phyloP scores from a whole-genome alignment of 169 alveolate genomes.

The Eimeria acervulina region DNA sequence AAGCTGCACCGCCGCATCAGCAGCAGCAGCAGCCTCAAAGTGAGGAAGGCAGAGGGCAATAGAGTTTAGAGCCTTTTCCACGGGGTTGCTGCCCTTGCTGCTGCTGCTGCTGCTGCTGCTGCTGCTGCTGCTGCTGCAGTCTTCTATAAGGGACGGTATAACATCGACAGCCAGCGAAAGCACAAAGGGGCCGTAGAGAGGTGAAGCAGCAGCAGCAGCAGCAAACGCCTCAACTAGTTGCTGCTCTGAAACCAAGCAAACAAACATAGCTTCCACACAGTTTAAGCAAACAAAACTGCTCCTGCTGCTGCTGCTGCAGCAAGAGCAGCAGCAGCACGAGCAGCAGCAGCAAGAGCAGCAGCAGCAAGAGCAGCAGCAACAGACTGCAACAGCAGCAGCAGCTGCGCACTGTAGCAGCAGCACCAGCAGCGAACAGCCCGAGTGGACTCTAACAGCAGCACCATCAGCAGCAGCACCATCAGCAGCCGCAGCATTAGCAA shows the following conservation, averaged over 20 bases:
- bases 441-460: neutral
- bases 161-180: neutral
- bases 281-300: neutral
- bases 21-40: slow-evolving; percentile 50
- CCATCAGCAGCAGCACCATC: neutral
- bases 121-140: slow-evolving; percentile 70
- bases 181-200: neutral
- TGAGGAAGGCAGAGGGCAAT: slow-evolving; percentile 4
- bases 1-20: slow-evolving; percentile 43
- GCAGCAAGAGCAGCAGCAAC: neutral
- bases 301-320: too few relatives aligned
- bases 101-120: slow-evolving; percentile 60
- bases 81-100: neutral
- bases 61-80: slow-evolving; percentile 11
- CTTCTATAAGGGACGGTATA: slow-evolving; percentile 26
- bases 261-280: neutral
- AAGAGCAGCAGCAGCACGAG: neutral
- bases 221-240: neutral
- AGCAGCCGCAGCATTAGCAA: neutral
- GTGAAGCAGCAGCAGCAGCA: slow-evolving; percentile 28
- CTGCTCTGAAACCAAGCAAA: neutral
- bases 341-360: slow-evolving; percentile 10
- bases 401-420: neutral
- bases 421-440: neutral
- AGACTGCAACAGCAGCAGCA: neutral